Evolutionary conservation across 1,284 basidiomycete species (phyloP).

Genomic region (Apiotrichum brassicae): DNA sequence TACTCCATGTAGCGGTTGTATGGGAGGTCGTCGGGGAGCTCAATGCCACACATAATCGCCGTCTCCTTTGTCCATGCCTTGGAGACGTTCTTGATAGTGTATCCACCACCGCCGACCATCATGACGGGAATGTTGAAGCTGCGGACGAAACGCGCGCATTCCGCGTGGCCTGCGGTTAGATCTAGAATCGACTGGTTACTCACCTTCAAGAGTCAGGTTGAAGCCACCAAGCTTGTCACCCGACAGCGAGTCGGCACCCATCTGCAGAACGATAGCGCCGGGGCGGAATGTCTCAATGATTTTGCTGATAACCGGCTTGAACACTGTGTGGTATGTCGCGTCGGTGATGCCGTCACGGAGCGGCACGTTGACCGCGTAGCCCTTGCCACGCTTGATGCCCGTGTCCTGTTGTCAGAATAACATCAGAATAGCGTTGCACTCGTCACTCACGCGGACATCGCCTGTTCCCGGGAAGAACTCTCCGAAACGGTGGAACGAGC

Average conservation of each 20-base stretch:
- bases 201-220: slow-evolving; percentile 88
- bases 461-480: slow-evolving; percentile 97
- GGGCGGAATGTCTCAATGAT: slow-evolving; percentile 89
- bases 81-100: slow-evolving; percentile 88
- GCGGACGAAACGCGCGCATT: slow-evolving; percentile 81
- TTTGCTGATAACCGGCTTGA: slow-evolving; percentile 79
- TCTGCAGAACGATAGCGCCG: slow-evolving; percentile 85
- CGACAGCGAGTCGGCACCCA: slow-evolving; percentile 89
- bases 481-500: slow-evolving; percentile 92
- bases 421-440: no score
- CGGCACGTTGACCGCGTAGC: slow-evolving; percentile 90
- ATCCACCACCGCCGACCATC: slow-evolving; percentile 90
- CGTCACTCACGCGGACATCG: slow-evolving; percentile 53
- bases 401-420: slow-evolving; percentile 54
- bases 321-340: slow-evolving; percentile 64
- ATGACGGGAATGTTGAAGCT: slow-evolving; percentile 82
- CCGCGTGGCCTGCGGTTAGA: slow-evolving; percentile 59
- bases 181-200: slow-evolving; percentile 7
- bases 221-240: slow-evolving; percentile 96
- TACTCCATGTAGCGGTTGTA: slow-evolving; percentile 98
- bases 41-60: slow-evolving; percentile 80
- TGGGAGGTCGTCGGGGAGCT: slow-evolving; percentile 77
- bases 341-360: slow-evolving; percentile 91
- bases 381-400: slow-evolving; percentile 77
- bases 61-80: slow-evolving; percentile 97